These are phyloP conservation scores for Urochloa ruziziensis DNA, from an alignment of 176 grass and related monocot species.

Conservation along the genomic window DNA sequence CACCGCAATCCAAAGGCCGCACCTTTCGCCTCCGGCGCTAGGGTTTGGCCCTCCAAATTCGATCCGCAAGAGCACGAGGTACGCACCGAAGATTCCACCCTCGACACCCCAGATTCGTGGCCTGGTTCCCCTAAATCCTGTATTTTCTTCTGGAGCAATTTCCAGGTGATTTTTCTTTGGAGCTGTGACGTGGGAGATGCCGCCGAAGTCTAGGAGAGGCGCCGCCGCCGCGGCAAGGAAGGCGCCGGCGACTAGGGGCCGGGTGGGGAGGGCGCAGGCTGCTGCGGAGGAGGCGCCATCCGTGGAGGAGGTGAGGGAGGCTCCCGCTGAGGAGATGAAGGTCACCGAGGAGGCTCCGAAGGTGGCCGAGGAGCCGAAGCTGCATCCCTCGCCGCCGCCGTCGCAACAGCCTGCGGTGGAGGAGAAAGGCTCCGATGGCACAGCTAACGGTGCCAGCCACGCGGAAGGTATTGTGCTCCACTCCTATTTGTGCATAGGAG, in stretches of 20 bases:
- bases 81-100: background rate
- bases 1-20: constrained; percentile 11
- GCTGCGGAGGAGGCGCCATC: constrained; percentile 10
- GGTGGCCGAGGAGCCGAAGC: constrained; percentile 46
- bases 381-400: constrained; percentile 22
- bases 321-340: constrained; percentile 35
- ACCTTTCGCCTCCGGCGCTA: constrained; percentile 30
- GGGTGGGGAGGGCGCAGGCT: constrained; percentile 25
- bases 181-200: constrained; percentile 51
- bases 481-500: background rate
- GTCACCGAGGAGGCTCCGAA: constrained; percentile 33
- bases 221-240: constrained; percentile 36
- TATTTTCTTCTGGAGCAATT: background rate
- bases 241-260: constrained; percentile 13
- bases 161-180: constrained; percentile 1
- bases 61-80: constrained; percentile 33
- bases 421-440: constrained; percentile 19
- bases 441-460: constrained; percentile 20
- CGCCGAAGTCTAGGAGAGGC: constrained; percentile 58
- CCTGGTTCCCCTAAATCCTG: background rate
- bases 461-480: constrained; percentile 51
- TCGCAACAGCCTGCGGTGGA: background rate
- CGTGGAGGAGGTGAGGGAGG: constrained; percentile 26
- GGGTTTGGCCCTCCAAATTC: constrained; percentile 39
- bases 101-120: background rate